These are phyloP conservation scores for Rosa persica DNA, from an alignment of 306 rosid genomes.

Conservation along the genomic window DNA sequence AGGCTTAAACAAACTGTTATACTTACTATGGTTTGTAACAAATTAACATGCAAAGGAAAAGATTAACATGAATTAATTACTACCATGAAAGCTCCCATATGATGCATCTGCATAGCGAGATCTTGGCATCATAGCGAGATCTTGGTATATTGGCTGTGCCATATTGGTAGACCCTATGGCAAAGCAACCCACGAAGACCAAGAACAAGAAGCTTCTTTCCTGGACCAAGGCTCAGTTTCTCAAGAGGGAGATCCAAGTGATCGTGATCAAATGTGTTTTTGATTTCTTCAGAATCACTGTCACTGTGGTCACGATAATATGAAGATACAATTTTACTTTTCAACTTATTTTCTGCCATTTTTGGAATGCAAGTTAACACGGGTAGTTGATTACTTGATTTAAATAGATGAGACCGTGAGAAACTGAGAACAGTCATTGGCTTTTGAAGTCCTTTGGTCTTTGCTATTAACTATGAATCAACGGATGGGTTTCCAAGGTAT, in stretches of 20 bases:
- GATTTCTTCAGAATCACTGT: neutral
- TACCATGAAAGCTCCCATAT: constrained; percentile 28
- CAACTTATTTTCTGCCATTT: constrained; percentile 4
- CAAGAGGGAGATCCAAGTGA: neutral
- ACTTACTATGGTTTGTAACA: too few relatives aligned
- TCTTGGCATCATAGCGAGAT: too few relatives aligned
- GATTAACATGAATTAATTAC: neutral
- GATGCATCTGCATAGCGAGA: constrained; percentile 25
- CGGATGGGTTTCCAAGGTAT: neutral
- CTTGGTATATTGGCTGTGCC: constrained; percentile 1
- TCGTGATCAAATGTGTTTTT: neutral
- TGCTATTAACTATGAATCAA: too few relatives aligned
- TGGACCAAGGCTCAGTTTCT: constrained; percentile 24
- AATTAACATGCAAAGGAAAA: neutral
- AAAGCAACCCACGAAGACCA: constrained; percentile 32
- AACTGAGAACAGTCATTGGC: too few relatives aligned
- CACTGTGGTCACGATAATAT: neutral
- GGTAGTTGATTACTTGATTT: too few relatives aligned
- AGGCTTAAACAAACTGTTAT: neutral
- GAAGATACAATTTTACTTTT: neutral
- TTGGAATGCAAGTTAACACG: too few relatives aligned
- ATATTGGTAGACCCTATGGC: constrained; percentile 20
- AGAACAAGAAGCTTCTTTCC: constrained; percentile 37
- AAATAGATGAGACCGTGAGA: too few relatives aligned
- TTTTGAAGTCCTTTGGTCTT: too few relatives aligned